A percentile compares a stretch with the other conserved stretches of the same genome.
phyloP scores from a whole-genome alignment of 495 filamentous ascomycete species.

The Neurospora tetraspora region DNA sequence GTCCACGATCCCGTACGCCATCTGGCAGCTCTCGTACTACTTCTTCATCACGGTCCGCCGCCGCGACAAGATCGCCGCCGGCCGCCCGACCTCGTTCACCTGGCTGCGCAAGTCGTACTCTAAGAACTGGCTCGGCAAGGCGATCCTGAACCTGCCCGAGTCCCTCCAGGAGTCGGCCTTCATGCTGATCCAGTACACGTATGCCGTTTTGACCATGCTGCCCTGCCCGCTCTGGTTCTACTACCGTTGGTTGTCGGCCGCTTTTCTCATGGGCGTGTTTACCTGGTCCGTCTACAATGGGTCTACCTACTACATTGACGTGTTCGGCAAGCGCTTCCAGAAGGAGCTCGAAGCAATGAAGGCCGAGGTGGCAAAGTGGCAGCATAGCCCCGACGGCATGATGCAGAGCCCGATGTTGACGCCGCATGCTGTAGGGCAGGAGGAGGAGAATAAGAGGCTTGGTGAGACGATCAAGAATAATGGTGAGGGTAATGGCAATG shows the following conservation, averaged over 20 bases:
- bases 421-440: slow-evolving; percentile 16
- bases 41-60: slow-evolving; percentile 87
- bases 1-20: slow-evolving; percentile 81
- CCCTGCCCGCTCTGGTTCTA: slow-evolving; percentile 95
- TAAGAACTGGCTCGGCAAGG: slow-evolving; percentile 74
- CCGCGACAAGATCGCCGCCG: slow-evolving; percentile 88
- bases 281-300: slow-evolving; percentile 91
- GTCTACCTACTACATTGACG: slow-evolving; percentile 93
- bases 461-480: slow-evolving; percentile 8
- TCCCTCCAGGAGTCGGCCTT: slow-evolving; percentile 77
- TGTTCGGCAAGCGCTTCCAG: slow-evolving; percentile 93
- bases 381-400: slow-evolving; percentile 41
- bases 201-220: slow-evolving; percentile 85
- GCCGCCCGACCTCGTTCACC: slow-evolving; percentile 91
- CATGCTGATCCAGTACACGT: slow-evolving; percentile 90
- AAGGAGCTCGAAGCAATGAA: slow-evolving; percentile 88
- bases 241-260: slow-evolving; percentile 66
- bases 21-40: slow-evolving; percentile 91
- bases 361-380: slow-evolving; percentile 85
- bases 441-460: slow-evolving; percentile 12
- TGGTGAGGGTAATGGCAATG: background rate
- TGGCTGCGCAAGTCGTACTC: slow-evolving; percentile 89
- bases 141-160: slow-evolving; percentile 70
- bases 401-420: slow-evolving; percentile 30
- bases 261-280: slow-evolving; percentile 71